phyloP scores from a whole-genome alignment of 2,329 filamentous ascomycete species.

The Fusarium zealandicum region DNA sequence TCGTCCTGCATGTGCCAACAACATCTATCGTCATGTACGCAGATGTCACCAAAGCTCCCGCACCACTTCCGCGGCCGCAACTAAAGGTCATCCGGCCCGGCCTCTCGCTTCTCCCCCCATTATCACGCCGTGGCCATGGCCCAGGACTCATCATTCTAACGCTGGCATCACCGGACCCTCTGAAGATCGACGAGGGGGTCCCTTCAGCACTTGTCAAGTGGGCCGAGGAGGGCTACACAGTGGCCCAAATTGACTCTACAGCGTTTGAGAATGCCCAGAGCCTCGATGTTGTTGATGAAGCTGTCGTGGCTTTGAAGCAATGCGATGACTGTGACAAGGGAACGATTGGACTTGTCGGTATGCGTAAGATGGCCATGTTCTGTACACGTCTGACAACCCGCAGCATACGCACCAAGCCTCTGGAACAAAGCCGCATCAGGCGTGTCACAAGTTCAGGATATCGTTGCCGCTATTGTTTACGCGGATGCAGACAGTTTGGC shows the following conservation, averaged over 20 bases:
- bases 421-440: constrained; percentile 36
- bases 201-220: constrained; percentile 69
- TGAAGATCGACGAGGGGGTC: constrained; percentile 43
- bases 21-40: constrained; percentile 29
- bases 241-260: constrained; percentile 60
- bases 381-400: fast-evolving
- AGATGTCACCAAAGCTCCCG: constrained; percentile 39
- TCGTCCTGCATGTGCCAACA: neutral
- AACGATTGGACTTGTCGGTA: constrained; percentile 51
- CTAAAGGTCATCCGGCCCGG: constrained; percentile 23
- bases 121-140: constrained; percentile 47
- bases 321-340: constrained; percentile 47
- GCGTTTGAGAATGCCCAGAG: constrained; percentile 13
- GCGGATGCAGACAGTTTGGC: constrained; percentile 4
- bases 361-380: neutral
- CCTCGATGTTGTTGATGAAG: constrained; percentile 23
- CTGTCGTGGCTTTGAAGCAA: constrained; percentile 28
- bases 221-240: constrained; percentile 74
- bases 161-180: constrained; percentile 27
- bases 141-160: constrained; percentile 48
- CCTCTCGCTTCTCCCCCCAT: constrained; percentile 42
- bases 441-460: constrained; percentile 31
- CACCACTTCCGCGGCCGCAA: constrained; percentile 36
- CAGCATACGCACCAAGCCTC: constrained; percentile 26
- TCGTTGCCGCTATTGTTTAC: constrained; percentile 38